Evolutionary conservation across 495 filamentous ascomycete genomes (phyloP).

Genomic region (Aspergillus indologenus): DNA sequence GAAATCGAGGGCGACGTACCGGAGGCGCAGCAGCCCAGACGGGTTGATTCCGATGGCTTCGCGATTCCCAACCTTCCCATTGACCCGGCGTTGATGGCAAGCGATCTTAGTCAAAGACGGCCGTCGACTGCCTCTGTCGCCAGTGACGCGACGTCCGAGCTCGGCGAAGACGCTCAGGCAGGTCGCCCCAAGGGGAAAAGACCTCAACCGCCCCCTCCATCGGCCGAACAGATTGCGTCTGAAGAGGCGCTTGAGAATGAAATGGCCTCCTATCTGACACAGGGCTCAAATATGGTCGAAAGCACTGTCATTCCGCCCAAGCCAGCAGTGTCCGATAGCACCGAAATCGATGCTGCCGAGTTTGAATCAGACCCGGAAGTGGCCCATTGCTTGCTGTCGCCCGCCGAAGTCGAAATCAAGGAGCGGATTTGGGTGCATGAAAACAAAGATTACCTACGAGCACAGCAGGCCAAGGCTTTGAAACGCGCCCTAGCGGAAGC

Average conservation of each 20-base stretch:
- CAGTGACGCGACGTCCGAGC: conserved; percentile 26
- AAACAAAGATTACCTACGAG: conserved; percentile 85
- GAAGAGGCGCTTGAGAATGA: conserved; percentile 45
- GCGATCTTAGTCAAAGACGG: conserved; percentile 16
- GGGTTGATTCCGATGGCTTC: conserved; percentile 48
- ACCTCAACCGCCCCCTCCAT: conserved; percentile 28
- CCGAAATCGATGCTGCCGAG: conserved; percentile 68
- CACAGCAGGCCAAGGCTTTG: conserved; percentile 72
- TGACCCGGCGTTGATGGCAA: conserved; percentile 39
- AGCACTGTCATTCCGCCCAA: conserved; percentile 20
- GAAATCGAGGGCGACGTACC: conserved; percentile 40
- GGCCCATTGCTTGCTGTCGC: conserved; percentile 65
- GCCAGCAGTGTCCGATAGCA: conserved; percentile 37
- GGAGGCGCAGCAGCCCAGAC: conserved; percentile 28
- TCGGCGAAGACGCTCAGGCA: conserved; percentile 16
- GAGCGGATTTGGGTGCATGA: conserved; percentile 90
- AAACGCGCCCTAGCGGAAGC: conserved; percentile 58
- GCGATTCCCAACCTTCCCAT: conserved; percentile 47
- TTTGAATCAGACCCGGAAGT: conserved; percentile 82
- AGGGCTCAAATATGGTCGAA: conserved; percentile 40
- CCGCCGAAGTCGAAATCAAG: conserved; percentile 70
- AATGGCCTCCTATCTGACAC: conserved; percentile 38
- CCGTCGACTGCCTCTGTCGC: conserved; percentile 23
- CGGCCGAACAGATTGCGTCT: conserved; percentile 39
- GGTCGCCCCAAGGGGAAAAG: conserved; percentile 37